Evolutionary conservation across 202 grass and related monocot genomes (phyloP).

Genomic region (Setaria italica): DNA sequence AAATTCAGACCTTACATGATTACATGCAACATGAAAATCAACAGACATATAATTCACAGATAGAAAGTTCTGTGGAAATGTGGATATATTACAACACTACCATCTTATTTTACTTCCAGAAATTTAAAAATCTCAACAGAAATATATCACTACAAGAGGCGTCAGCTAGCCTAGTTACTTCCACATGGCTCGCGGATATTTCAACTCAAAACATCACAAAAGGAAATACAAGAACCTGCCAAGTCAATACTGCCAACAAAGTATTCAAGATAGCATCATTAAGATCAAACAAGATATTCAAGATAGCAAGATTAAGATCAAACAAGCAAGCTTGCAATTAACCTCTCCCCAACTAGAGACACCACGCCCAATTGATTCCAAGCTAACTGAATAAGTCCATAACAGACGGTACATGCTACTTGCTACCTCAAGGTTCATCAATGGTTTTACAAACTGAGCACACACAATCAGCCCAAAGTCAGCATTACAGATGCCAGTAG

Average conservation of each 20-base stretch:
- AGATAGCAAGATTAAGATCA: neutral
- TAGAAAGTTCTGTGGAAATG: neutral
- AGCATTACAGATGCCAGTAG: no score
- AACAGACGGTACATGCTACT: neutral
- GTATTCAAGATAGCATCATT: neutral
- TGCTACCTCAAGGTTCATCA: neutral
- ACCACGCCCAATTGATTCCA: neutral
- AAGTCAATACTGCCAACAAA: neutral
- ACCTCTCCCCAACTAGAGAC: neutral
- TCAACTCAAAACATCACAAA: neutral
- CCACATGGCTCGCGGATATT: neutral
- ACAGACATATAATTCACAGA: no score
- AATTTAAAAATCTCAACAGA: neutral
- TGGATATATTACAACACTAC: neutral
- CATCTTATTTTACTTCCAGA: neutral
- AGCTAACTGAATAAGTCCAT: neutral
- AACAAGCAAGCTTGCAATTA: neutral
- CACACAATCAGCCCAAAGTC: no score
- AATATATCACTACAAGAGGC: neutral
- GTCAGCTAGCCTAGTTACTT: neutral
- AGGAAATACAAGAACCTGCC: neutral
- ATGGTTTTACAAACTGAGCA: neutral
- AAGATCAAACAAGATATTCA: neutral
- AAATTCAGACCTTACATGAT: no score
- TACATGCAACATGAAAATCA: no score